Evolutionary conservation across 768 basidiomycete genomes (phyloP), one percentile per base, ranked within the genome.

Genomic region (Termitomyces sp.): DNA sequence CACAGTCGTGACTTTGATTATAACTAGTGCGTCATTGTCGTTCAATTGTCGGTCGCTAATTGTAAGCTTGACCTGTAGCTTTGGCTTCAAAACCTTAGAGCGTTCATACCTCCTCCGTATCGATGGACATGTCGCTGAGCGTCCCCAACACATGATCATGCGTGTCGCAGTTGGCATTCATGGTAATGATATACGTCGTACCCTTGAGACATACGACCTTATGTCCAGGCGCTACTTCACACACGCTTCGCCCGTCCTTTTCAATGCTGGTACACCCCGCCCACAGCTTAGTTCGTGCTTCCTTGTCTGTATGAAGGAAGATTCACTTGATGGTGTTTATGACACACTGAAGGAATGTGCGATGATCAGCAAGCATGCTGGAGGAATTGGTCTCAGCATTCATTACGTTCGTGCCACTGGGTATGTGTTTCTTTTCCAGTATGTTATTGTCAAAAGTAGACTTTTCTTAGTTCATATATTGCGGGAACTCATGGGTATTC

Each of bases 191-290:
- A 81, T 98, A 52, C 91, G 95, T 23, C 86, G 86, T 36, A 91
- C 86, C 45, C 75, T 98, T 59, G 86, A 97, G 76, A 96, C 95
- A 0, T 93, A 93, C 70, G 89, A 94, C 63, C 81, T 97, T 61
- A 98, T 98, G 94, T 95, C 92, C n/a, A 91, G 97, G 73, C 88
- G 94, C 18, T 97, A 91, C 78, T 99, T 98, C 74, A 99, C 94
- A 0, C 96, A 98, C 67, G 95, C 95, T 0, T 96, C 68, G 94
- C 29, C 29, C 9, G 29, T 9, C 9, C 29, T 29, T 29, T 29
- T 29, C 29, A 29, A 29, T 29, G 29, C 96, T 45, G 96, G 96
- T 33, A 98, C 95, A 7, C 95, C 95, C 23, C 78, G 91, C 67
- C 84, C 94, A 20, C 96, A 98, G 67, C 81, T 98, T n/a, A n/a